Base-by-base conservation (phyloP, 257 asterid genomes). In the Solanum paucissectum region DNA sequence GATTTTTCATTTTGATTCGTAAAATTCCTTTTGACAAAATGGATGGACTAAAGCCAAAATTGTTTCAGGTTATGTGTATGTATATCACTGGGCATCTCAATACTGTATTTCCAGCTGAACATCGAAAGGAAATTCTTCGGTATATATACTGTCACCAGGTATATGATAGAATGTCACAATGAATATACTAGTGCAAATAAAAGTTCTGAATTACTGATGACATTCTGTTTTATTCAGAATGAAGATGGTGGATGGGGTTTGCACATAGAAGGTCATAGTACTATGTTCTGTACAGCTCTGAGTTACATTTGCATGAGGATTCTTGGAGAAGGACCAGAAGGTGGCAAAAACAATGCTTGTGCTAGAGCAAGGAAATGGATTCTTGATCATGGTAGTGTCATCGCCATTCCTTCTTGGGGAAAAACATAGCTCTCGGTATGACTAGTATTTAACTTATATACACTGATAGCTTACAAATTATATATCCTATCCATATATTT, bases 61-160 rank as follows among this genome's bases (percentile, higher is more conserved):
- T 21, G 29, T 29, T 44, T 44, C 92, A 94, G 96, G 96, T 93
- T 32, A 94, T 94, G 94, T 89, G 92, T 68, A n/a, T 90, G 72
- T 91, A 93, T 88, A 94, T 94, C 3, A 94, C 94, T 0, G 96
- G 96, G 7, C 96, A 94, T 88, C 95, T 94, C 44, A 90, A 93
- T 88, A 76, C 93, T 1, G 88, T 94, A 6, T 94, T 94, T 14
- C 89, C 92, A 13, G 90, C 91, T 5, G 95, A 94, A 71, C 94
- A 94, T 38, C 92, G 91, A 0, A 89, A 91, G 16, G 98, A 94
- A 58, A 94, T 94, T 89, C 95, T 94, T 9, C 95, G 96, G 3
- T 93, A 94, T 91, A 86, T 92, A 27, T 93, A 93, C 86, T 93
- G 95, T 55, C 98, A 94, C 87, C 96, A 94, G 95, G 96, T 94